These are phyloP conservation scores for Ceratocystis diversiconidia DNA, from an alignment of 2,329 filamentous ascomycete species.

Conservation along the genomic window DNA sequence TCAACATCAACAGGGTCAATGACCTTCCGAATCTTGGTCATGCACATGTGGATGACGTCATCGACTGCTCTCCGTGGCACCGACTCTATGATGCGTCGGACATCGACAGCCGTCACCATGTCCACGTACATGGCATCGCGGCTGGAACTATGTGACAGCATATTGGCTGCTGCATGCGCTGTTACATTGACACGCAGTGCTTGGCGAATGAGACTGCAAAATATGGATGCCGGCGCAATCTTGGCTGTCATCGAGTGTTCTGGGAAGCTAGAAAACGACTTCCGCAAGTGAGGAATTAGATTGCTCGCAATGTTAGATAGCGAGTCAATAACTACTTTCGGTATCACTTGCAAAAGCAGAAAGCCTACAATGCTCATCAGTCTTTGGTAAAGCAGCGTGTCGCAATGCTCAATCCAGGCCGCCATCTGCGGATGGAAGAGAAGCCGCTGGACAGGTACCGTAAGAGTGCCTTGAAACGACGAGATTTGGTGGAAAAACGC, in stretches of 20 bases:
- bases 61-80: slow-evolving; percentile 51
- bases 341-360: slow-evolving; percentile 83
- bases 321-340: slow-evolving; percentile 73
- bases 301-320: slow-evolving; percentile 74
- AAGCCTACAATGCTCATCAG: slow-evolving; percentile 86
- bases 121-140: slow-evolving; percentile 92
- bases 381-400: slow-evolving; percentile 90
- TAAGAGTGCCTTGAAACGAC: slow-evolving; percentile 90
- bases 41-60: slow-evolving; percentile 46
- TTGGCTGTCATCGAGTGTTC: slow-evolving; percentile 76
- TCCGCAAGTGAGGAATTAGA: slow-evolving; percentile 66
- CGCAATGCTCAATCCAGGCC: slow-evolving; percentile 88
- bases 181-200: slow-evolving; percentile 84
- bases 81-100: slow-evolving; percentile 49
- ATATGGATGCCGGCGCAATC: slow-evolving; percentile 74
- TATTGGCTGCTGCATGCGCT: slow-evolving; percentile 84
- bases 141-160: slow-evolving; percentile 77
- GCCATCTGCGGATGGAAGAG: slow-evolving; percentile 69
- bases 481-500: slow-evolving; percentile 91
- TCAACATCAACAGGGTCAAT: slow-evolving; percentile 53
- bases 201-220: slow-evolving; percentile 72
- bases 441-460: slow-evolving; percentile 88
- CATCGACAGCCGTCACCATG: slow-evolving; percentile 56
- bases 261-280: slow-evolving; percentile 74
- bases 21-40: slow-evolving; percentile 55